phyloP scores from a whole-genome alignment of 2,329 filamentous ascomycete genomes.

The Hymenoscyphus fructigenus region DNA sequence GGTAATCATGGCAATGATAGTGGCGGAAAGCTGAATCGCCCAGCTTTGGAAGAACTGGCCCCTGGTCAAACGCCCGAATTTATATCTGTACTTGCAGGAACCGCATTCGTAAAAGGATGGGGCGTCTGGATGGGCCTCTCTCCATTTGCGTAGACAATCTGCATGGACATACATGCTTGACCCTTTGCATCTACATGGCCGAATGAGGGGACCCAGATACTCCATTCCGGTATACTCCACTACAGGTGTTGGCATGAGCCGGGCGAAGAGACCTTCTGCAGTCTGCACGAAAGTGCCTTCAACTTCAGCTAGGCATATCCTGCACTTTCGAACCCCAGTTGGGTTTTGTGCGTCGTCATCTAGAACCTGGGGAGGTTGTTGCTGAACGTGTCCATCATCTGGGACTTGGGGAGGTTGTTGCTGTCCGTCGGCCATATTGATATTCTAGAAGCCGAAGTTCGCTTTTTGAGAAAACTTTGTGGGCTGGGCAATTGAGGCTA shows the following conservation, averaged over 20 bases:
- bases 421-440: slow-evolving; percentile 14
- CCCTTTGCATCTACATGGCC: slow-evolving; percentile 91
- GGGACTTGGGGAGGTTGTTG: slow-evolving; percentile 21
- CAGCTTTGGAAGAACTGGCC: slow-evolving; percentile 67
- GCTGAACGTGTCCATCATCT: slow-evolving; percentile 22
- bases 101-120: slow-evolving; percentile 84
- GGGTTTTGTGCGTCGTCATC: slow-evolving; percentile 13
- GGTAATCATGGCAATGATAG: slow-evolving; percentile 66
- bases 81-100: slow-evolving; percentile 83
- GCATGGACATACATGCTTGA: slow-evolving; percentile 94
- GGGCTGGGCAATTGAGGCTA: not conserved
- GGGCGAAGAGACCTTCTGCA: slow-evolving; percentile 51
- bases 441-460: not conserved
- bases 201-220: slow-evolving; percentile 79
- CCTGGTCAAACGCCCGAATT: slow-evolving; percentile 74
- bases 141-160: slow-evolving; percentile 81
- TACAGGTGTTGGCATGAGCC: slow-evolving; percentile 52
- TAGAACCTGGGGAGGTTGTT: slow-evolving; percentile 22
- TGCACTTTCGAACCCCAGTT: slow-evolving; percentile 68
- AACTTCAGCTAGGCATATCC: slow-evolving; percentile 80
- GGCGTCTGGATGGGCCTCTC: slow-evolving; percentile 67
- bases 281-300: slow-evolving; percentile 58
- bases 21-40: slow-evolving; percentile 67
- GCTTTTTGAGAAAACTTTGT: not conserved
- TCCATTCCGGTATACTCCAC: slow-evolving; percentile 66